Evolutionary conservation across 2,329 filamentous ascomycete species (phyloP).

Genomic region (Ceratocystis variospora): DNA sequence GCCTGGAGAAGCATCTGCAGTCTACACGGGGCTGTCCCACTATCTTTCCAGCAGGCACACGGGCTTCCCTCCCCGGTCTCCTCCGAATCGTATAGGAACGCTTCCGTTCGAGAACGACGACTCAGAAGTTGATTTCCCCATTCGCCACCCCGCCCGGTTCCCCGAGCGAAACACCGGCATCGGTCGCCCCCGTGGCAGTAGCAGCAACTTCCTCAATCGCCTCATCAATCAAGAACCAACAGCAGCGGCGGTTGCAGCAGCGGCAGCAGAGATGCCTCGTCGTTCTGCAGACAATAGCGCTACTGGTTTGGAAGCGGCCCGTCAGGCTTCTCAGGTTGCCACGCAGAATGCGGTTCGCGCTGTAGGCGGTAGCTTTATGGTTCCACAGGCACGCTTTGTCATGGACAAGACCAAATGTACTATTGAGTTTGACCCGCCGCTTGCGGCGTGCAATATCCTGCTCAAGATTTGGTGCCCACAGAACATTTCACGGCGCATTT

Average conservation of each 20-base stretch:
- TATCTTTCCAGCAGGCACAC: background rate
- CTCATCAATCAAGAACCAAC: conserved; percentile 23
- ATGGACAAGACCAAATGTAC: conserved; percentile 75
- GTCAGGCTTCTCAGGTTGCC: conserved; percentile 11
- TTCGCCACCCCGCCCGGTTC: background rate
- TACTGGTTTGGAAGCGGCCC: conserved; percentile 9
- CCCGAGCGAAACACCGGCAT: background rate
- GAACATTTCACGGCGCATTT: conserved; percentile 47
- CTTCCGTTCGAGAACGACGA: conserved; percentile 41
- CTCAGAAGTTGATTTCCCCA: conserved; percentile 25
- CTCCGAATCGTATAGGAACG: conserved; percentile 40
- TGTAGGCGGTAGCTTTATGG: conserved; percentile 47
- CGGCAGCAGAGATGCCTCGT: background rate
- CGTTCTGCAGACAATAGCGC: conserved; percentile 26
- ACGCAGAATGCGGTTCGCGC: conserved; percentile 41
- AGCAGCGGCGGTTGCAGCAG: conserved; percentile 17
- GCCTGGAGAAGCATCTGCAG: background rate
- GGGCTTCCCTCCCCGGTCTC: conserved; percentile 6
- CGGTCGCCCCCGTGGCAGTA: background rate
- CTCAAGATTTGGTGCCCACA: conserved; percentile 82
- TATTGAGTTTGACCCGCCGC: conserved; percentile 69
- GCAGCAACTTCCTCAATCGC: conserved; percentile 1
- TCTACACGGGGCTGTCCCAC: background rate
- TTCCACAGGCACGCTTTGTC: conserved; percentile 67
- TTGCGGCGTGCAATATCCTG: conserved; percentile 70